phyloP scores from a whole-genome alignment of 192 early-diverging fungal species.

The Gaertneriomyces sp. region DNA sequence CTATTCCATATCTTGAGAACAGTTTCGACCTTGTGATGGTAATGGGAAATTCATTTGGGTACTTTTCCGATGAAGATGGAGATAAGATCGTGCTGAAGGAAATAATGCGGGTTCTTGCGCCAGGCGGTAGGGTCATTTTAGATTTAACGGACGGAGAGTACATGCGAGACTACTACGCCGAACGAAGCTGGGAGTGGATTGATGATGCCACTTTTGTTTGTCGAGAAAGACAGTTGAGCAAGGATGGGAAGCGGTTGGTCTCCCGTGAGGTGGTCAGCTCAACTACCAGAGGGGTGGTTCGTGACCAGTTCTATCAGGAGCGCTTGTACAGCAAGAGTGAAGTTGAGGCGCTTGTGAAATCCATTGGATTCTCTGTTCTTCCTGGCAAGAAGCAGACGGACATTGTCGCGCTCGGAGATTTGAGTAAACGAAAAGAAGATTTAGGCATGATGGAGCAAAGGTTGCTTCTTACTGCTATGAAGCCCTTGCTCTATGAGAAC shows the following conservation, averaged over 20 bases:
- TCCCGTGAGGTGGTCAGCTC: constrained; percentile 55
- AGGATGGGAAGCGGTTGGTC: constrained; percentile 48
- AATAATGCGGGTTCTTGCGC: constrained; percentile 45
- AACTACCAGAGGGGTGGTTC: constrained; percentile 51
- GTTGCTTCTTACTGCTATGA: constrained; percentile 39
- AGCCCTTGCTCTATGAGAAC: constrained; percentile 21
- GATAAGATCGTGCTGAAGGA: constrained; percentile 48
- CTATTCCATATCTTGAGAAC: constrained; percentile 48
- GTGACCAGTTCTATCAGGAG: constrained; percentile 67
- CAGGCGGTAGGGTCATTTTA: constrained; percentile 51
- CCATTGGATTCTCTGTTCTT: constrained; percentile 26
- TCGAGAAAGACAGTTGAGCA: constrained; percentile 55
- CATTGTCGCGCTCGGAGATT: constrained; percentile 39
- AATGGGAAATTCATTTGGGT: constrained; percentile 69
- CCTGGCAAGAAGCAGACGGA: constrained; percentile 6
- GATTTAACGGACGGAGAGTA: constrained; percentile 61
- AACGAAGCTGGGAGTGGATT: constrained; percentile 64
- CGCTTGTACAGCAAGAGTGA: constrained; percentile 51
- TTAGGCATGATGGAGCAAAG: constrained; percentile 67
- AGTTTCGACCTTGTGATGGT: constrained; percentile 54
- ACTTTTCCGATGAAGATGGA: constrained; percentile 55
- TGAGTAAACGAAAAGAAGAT: constrained; percentile 61
- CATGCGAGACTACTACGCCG: constrained; percentile 50
- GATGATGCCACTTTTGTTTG: constrained; percentile 64
- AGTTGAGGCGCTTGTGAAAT: constrained; percentile 35